Conservation (phyloP, 2,329 filamentous ascomycete genomes). For the Trichoderma semiorbis region DNA sequence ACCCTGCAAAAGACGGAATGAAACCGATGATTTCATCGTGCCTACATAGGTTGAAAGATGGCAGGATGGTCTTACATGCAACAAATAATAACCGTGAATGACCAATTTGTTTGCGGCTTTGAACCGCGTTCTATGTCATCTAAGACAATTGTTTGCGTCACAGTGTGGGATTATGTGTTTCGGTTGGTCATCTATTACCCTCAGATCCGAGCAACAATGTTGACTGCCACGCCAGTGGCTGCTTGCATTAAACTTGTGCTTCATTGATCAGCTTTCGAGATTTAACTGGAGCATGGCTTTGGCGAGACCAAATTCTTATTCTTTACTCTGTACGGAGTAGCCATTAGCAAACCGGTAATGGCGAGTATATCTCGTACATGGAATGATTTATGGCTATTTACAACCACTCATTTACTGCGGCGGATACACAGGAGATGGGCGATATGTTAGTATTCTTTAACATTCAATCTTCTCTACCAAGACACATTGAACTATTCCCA, state of each 20-base stretch:
- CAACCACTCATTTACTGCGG: background rate
- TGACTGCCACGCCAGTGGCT: background rate
- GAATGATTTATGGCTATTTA: background rate
- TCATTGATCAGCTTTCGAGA: background rate
- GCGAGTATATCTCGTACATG: background rate
- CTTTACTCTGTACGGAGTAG: background rate
- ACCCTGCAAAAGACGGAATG: background rate
- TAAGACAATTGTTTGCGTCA: background rate
- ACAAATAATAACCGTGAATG: background rate
- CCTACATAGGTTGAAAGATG: background rate
- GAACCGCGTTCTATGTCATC: background rate
- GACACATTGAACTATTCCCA: background rate
- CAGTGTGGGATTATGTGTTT: background rate
- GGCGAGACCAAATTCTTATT: background rate
- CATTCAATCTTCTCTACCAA: background rate
- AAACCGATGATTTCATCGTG: background rate
- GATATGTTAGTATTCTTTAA: background rate
- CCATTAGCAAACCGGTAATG: background rate
- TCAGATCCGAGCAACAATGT: background rate
- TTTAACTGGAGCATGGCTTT: background rate
- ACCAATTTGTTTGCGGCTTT: background rate
- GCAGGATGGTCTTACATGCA: background rate
- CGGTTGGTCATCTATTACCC: background rate
- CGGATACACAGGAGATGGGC: background rate
- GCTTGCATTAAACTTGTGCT: background rate